Evolutionary conservation across 1,284 basidiomycete species (phyloP).

Genomic region (Schizophyllum amplum): DNA sequence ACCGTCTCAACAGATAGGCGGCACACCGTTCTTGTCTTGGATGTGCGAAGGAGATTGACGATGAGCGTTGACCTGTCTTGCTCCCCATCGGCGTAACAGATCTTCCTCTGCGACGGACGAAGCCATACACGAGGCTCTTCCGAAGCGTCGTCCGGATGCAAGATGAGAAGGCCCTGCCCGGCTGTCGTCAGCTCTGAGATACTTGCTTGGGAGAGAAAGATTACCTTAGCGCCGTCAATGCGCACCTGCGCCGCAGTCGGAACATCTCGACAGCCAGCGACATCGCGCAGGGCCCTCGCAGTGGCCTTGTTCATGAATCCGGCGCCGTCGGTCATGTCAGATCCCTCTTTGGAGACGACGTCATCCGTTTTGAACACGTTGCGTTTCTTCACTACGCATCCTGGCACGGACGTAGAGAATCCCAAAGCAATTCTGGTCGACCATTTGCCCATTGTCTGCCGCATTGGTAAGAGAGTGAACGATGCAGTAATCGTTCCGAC

Average conservation of each 20-base stretch:
- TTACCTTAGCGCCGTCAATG: conserved; percentile 27
- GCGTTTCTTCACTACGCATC: conserved; percentile 16
- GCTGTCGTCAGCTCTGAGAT: neutral
- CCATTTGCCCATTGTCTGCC: conserved; percentile 44
- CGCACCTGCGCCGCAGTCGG: conserved; percentile 45
- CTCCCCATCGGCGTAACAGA: conserved; percentile 25
- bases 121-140: conserved; percentile 29
- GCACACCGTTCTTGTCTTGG: conserved; percentile 32
- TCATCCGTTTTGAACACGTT: conserved; percentile 14
- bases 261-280: conserved; percentile 27
- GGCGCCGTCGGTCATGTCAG: conserved; percentile 49
- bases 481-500: neutral
- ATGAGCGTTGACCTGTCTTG: conserved; percentile 32
- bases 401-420: conserved; percentile 26
- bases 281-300: conserved; percentile 23
- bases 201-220: neutral
- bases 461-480: neutral
- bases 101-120: conserved; percentile 42
- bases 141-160: conserved; percentile 24
- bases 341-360: conserved; percentile 18
- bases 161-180: conserved; percentile 34
- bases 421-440: conserved; percentile 22
- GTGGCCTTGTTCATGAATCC: conserved; percentile 36
- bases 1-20: conserved; percentile 39
- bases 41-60: conserved; percentile 40